These are phyloP conservation scores for Trametes villosa DNA, from an alignment of 768 basidiomycete genomes.

Conservation along the genomic window DNA sequence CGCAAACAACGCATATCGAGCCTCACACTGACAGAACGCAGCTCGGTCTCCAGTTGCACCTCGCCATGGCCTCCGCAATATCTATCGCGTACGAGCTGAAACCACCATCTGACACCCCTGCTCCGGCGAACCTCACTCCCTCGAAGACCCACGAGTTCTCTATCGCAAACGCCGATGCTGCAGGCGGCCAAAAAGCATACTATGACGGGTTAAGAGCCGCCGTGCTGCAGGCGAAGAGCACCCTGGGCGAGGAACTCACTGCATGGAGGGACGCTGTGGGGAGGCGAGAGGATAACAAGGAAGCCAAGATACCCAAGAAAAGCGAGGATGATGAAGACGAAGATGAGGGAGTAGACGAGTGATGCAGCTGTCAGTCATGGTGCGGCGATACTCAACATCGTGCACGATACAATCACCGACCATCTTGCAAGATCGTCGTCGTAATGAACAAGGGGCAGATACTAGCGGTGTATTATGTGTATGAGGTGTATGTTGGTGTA, in stretches of 20 bases:
- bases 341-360: conserved; percentile 44
- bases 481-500: conserved; percentile 6
- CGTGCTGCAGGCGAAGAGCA: conserved; percentile 54
- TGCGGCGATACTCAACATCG: neutral
- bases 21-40: neutral
- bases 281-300: conserved; percentile 63
- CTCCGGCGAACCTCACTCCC: conserved; percentile 26
- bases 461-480: conserved; percentile 26
- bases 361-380: neutral
- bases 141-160: conserved; percentile 34
- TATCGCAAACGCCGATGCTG: conserved; percentile 13
- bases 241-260: conserved; percentile 70
- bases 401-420: too few relatives aligned
- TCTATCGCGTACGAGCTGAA: conserved; percentile 49
- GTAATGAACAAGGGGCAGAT: neutral
- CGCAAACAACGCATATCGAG: conserved; percentile 10
- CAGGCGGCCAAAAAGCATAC: conserved; percentile 40
- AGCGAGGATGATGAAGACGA: conserved; percentile 50
- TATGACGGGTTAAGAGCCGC: conserved; percentile 54
- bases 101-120: conserved; percentile 40
- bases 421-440: neutral
- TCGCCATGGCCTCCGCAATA: conserved; percentile 26
- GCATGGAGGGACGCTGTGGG: conserved; percentile 77
- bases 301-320: conserved; percentile 46
- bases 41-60: neutral